Conservation (phyloP, 2,329 filamentous ascomycete species). For the Trichothecium sympodiale region DNA sequence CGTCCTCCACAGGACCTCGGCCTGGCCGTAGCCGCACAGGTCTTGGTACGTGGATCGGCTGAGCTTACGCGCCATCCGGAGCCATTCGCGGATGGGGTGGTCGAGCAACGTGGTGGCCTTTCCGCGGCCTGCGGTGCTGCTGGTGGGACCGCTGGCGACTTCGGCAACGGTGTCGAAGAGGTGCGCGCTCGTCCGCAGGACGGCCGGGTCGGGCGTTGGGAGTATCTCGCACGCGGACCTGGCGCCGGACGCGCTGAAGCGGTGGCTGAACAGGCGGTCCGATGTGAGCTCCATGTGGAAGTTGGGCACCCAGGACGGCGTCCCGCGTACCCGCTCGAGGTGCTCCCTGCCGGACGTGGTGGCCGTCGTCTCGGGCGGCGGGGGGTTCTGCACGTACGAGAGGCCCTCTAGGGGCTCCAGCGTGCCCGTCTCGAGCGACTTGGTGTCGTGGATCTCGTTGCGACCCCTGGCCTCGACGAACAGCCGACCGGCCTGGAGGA, state of each 20-base stretch:
- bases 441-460: conserved; percentile 3
- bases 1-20: conserved; percentile 5
- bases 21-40: conserved; percentile 3
- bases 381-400: conserved; percentile 1
- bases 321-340: not conserved
- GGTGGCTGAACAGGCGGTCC: not conserved
- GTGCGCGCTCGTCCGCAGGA: conserved; percentile 2
- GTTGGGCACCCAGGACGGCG: conserved; percentile 6
- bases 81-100: conserved; percentile 1
- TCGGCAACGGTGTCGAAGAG: conserved; percentile 2
- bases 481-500: conserved; percentile 1
- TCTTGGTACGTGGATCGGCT: too few relatives aligned
- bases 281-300: conserved; percentile 3
- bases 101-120: conserved; percentile 1
- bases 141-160: too few relatives aligned
- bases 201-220: not conserved
- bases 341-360: not conserved
- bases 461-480: conserved; percentile 4
- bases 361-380: too few relatives aligned
- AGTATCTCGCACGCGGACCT: conserved; percentile 1
- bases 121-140: conserved; percentile 1
- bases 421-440: too few relatives aligned
- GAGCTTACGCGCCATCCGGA: too few relatives aligned
- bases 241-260: conserved; percentile 3
- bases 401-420: conserved; percentile 1